phyloP scores from a whole-genome alignment of 306 rosid genomes.

The Inga oerstediana region DNA sequence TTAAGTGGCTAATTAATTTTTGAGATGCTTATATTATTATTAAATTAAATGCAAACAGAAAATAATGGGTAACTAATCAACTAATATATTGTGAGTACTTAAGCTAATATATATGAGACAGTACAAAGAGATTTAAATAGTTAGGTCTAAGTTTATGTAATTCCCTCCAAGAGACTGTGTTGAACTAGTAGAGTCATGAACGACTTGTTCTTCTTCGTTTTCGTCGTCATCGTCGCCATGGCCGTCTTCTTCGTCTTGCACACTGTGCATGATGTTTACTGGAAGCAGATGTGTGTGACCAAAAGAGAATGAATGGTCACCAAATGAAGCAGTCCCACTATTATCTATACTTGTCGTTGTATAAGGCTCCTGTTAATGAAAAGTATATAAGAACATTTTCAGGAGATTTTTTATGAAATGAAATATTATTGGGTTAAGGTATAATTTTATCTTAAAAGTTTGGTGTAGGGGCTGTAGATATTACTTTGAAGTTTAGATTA shows the following conservation, averaged over 20 bases:
- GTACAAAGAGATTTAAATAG: constrained; percentile 42
- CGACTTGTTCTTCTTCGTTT: constrained; percentile 10
- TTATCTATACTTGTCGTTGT: constrained; percentile 32
- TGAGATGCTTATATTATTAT: not conserved
- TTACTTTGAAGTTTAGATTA: no score
- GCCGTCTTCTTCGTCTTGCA: constrained; percentile 25
- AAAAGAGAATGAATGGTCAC: constrained; percentile 46
- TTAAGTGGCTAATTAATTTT: not conserved
- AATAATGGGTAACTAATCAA: not conserved
- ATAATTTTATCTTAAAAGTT: no score
- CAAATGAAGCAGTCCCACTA: constrained; percentile 27
- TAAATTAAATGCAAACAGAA: not conserved
- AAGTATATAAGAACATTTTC: not conserved
- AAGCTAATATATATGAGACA: not conserved
- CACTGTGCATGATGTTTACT: constrained; percentile 14
- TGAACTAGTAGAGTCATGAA: constrained; percentile 40
- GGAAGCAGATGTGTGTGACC: constrained; percentile 20
- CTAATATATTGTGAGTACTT: not conserved
- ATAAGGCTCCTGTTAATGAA: constrained; percentile 37
- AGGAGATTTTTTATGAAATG: not conserved
- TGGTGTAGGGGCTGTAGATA: no score
- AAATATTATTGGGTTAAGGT: no score
- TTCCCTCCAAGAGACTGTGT: constrained; percentile 27
- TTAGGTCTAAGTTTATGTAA: constrained; percentile 62
- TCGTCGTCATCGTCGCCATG: not conserved